phyloP scores from a whole-genome alignment of 2,329 filamentous ascomycete genomes.

The Aspergillus japonicus region DNA sequence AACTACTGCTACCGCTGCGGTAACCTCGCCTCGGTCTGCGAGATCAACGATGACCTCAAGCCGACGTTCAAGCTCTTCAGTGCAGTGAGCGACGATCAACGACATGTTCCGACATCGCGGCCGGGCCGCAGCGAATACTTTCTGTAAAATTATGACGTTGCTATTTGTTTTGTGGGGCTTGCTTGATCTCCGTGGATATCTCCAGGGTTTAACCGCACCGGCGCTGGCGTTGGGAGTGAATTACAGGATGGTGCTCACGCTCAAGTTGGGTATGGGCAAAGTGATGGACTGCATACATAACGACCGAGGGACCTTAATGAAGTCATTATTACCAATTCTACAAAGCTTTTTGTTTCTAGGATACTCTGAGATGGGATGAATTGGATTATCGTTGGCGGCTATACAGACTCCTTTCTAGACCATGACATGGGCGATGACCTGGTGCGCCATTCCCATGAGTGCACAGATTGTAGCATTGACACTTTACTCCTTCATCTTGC shows the following conservation, averaged over 20 bases:
- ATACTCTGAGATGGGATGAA: not conserved
- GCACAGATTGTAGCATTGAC: no score
- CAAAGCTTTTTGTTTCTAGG: not conserved
- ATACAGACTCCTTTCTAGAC: no score
- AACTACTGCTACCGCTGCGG: constrained; percentile 98
- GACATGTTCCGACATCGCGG: constrained; percentile 45
- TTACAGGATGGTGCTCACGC: constrained; percentile 18
- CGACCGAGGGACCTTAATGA: constrained; percentile 37
- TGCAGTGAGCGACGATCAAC: constrained; percentile 48
- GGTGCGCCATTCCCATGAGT: no score
- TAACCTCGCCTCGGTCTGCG: constrained; percentile 88
- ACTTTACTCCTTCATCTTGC: no score
- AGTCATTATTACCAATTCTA: constrained; percentile 15
- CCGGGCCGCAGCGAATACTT: constrained; percentile 51
- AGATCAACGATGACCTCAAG: constrained; percentile 77
- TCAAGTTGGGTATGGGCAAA: constrained; percentile 13
- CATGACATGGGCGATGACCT: no score
- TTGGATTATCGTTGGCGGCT: not conserved
- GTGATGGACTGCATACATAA: constrained; percentile 35
- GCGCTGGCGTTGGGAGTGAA: constrained; percentile 35
- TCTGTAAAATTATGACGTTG: constrained; percentile 36
- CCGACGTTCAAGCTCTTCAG: constrained; percentile 72
- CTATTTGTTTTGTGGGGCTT: constrained; percentile 7
- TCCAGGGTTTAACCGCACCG: constrained; percentile 27
- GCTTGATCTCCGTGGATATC: constrained; percentile 7